Conservation (phyloP, 129 eudicot species). For the Solidago caesia region DNA sequence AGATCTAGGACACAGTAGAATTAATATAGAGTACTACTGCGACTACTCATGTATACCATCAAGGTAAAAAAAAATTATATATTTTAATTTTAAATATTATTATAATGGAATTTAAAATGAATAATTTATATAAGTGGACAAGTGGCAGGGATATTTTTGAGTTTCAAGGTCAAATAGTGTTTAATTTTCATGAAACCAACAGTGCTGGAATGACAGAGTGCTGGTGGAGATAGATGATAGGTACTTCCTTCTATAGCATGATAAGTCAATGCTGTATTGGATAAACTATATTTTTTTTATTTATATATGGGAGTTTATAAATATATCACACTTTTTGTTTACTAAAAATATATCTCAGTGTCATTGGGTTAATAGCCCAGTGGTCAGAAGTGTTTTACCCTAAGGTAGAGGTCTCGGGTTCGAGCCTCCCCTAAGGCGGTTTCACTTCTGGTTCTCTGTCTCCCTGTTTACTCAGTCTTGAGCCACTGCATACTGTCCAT, state of each 20-base stretch:
- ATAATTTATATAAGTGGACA: constrained; percentile 21
- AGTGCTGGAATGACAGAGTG: constrained; percentile 33
- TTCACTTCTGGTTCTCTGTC: no score
- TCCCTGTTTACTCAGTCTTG: no score
- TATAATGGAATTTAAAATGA: background rate
- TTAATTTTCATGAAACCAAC: constrained; percentile 21
- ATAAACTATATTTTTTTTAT: background rate
- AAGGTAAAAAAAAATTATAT: background rate
- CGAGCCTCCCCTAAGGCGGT: no score
- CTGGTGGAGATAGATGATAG: constrained; percentile 26
- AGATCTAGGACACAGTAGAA: constrained; percentile 12
- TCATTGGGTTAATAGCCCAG: no score
- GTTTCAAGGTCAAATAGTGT: constrained; percentile 27
- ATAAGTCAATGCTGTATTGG: constrained; percentile 23
- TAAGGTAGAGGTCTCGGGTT: no score
- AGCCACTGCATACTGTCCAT: no score
- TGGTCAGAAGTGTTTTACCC: no score
- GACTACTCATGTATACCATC: background rate
- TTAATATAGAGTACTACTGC: constrained; percentile 18
- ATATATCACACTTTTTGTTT: no score
- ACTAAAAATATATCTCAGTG: no score
- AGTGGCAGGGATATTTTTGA: constrained; percentile 24
- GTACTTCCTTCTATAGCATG: background rate
- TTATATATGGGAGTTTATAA: no score
- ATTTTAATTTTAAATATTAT: background rate